phyloP scores from a whole-genome alignment of 129 eudicot genomes.

The Helichrysum umbraculigerum region DNA sequence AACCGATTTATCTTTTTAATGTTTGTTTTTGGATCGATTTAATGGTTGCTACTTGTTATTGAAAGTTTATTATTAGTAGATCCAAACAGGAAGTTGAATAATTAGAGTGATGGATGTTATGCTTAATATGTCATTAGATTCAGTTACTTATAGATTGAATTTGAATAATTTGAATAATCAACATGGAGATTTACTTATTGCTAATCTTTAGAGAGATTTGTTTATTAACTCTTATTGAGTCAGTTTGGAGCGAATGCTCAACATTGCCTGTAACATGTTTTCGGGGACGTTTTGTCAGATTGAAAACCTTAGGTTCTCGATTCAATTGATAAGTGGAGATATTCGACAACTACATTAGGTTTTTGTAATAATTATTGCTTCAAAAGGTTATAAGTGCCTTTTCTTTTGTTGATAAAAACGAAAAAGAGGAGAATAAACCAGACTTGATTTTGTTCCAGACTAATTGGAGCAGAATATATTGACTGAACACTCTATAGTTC shows the following conservation, averaged over 20 bases:
- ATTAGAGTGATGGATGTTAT: constrained; percentile 1
- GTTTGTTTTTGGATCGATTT: background rate
- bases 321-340: background rate
- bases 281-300: background rate
- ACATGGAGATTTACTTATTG: background rate
- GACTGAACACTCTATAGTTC: background rate
- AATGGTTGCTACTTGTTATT: background rate
- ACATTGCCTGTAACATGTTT: background rate
- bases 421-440: background rate
- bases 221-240: background rate
- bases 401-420: too few relatives aligned
- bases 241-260: background rate
- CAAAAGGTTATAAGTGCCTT: too few relatives aligned
- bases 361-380: too few relatives aligned
- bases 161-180: background rate
- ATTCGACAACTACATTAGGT: too few relatives aligned
- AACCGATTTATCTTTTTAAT: background rate
- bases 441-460: background rate
- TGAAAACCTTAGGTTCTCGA: background rate
- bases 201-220: background rate
- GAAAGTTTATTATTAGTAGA: constrained; percentile 2
- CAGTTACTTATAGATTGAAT: constrained; percentile 2
- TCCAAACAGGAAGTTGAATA: constrained; percentile 11
- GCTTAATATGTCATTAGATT: background rate
- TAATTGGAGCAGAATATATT: background rate